Evolutionary conservation across 495 filamentous ascomycete species (phyloP).

Genomic region (Annulohypoxylon moriforme): DNA sequence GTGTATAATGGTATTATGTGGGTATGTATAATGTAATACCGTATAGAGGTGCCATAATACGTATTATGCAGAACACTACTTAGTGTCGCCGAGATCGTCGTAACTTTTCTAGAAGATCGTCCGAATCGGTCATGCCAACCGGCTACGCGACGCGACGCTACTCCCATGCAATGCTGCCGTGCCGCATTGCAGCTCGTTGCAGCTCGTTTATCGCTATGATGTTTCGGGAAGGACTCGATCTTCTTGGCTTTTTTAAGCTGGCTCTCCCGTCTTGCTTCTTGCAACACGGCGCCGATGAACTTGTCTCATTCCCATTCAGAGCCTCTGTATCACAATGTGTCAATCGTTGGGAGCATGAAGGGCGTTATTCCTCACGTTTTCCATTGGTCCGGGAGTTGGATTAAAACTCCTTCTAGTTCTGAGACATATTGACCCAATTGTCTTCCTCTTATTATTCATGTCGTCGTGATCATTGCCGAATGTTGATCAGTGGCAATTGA

Average conservation of each 20-base stretch:
- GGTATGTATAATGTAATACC: too few relatives aligned
- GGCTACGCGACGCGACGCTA: constrained; percentile 25
- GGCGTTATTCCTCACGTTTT: not conserved
- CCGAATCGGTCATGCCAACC: constrained; percentile 21
- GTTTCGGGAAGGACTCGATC: constrained; percentile 30
- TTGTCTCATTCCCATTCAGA: constrained; percentile 12
- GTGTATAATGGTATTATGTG: too few relatives aligned
- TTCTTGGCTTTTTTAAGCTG: constrained; percentile 34
- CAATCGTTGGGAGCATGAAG: not conserved
- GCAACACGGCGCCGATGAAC: constrained; percentile 17
- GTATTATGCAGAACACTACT: too few relatives aligned
- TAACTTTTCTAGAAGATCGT: constrained; percentile 35
- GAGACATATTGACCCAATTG: constrained; percentile 8
- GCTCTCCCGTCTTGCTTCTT: constrained; percentile 6
- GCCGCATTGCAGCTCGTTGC: constrained; percentile 31
- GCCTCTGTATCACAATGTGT: constrained; percentile 11
- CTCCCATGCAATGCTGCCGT: constrained; percentile 16
- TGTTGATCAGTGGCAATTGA: constrained; percentile 24
- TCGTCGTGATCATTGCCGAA: constrained; percentile 16
- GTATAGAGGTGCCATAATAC: too few relatives aligned
- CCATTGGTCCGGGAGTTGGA: not conserved
- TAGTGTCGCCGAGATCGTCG: constrained; percentile 30
- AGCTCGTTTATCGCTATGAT: constrained; percentile 33
- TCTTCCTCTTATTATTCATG: not conserved
- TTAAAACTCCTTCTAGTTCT: not conserved